These are phyloP conservation scores for Gossypium lobatum DNA, from an alignment of 441 rosid genomes.

Conservation along the genomic window DNA sequence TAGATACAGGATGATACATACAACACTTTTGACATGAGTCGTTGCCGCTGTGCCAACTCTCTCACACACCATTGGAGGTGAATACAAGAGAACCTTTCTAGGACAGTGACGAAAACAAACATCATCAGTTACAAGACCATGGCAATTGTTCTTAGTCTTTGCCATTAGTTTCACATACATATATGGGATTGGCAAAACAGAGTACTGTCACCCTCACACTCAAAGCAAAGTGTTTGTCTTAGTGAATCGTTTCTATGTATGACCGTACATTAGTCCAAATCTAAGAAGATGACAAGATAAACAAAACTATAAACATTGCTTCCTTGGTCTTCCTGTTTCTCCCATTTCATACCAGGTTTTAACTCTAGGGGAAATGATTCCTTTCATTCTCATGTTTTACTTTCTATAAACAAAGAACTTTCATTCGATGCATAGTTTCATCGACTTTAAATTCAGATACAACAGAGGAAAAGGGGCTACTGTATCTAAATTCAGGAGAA, in stretches of 20 bases:
- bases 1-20: slow-evolving; percentile 3
- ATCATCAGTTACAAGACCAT: not conserved
- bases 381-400: not conserved
- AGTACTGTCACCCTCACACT: not conserved
- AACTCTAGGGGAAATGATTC: not conserved
- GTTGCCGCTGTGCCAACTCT: not conserved
- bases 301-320: not conserved
- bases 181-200: not conserved
- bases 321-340: not conserved
- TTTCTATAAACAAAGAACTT: not conserved
- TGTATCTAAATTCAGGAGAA: too few relatives aligned
- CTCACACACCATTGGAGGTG: not conserved
- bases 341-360: not conserved
- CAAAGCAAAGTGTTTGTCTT: not conserved
- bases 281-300: not conserved
- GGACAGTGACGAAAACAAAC: too few relatives aligned
- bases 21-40: not conserved
- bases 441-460: not conserved
- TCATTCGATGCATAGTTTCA: not conserved
- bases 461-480: not conserved
- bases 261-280: not conserved
- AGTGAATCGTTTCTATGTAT: too few relatives aligned
- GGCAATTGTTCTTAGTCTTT: not conserved
- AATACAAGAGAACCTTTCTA: not conserved
- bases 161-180: not conserved